phyloP scores from a whole-genome alignment of 139 green algal species.

The Chloropicon primus region DNA sequence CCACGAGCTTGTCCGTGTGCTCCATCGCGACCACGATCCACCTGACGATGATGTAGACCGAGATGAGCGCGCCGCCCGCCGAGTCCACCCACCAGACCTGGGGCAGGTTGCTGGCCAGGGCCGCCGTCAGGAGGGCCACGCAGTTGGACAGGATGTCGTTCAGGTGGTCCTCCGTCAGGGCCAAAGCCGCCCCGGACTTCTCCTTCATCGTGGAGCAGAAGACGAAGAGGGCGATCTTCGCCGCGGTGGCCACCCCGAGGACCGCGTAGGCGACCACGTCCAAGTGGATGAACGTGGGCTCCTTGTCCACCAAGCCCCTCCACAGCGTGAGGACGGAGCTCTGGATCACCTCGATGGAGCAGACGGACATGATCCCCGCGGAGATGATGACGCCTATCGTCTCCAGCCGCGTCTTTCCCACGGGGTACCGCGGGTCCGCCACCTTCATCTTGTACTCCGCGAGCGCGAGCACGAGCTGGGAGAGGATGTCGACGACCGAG shows the following conservation, averaged over 20 bases:
- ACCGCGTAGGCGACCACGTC: slow-evolving; percentile 37
- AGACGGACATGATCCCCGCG: slow-evolving; percentile 50
- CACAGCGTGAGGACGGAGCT: slow-evolving; percentile 14
- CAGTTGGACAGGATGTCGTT: slow-evolving; percentile 56
- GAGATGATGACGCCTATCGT: slow-evolving; percentile 48
- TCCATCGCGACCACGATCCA: slow-evolving; percentile 48
- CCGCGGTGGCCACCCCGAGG: slow-evolving; percentile 32
- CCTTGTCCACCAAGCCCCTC: slow-evolving; percentile 19
- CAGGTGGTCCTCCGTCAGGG: slow-evolving; percentile 54
- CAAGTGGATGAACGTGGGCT: slow-evolving; percentile 31
- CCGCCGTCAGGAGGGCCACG: slow-evolving; percentile 27
- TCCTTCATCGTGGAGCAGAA: slow-evolving; percentile 14
- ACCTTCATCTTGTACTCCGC: slow-evolving; percentile 28
- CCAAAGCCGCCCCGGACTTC: slow-evolving; percentile 33
- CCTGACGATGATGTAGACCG: slow-evolving; percentile 44
- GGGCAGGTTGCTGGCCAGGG: slow-evolving; percentile 3
- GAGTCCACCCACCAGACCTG: slow-evolving; percentile 48
- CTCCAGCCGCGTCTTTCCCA: slow-evolving; percentile 48
- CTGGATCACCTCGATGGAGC: slow-evolving; percentile 37
- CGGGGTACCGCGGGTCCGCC: slow-evolving; percentile 36
- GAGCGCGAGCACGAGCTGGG: slow-evolving; percentile 44
- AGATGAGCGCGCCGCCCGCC: slow-evolving; percentile 41
- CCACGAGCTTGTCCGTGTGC: slow-evolving; percentile 57
- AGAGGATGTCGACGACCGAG: not conserved
- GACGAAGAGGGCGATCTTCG: slow-evolving; percentile 44